phyloP scores from a whole-genome alignment of 2,329 filamentous ascomycete species.

The Fusarium luffae region DNA sequence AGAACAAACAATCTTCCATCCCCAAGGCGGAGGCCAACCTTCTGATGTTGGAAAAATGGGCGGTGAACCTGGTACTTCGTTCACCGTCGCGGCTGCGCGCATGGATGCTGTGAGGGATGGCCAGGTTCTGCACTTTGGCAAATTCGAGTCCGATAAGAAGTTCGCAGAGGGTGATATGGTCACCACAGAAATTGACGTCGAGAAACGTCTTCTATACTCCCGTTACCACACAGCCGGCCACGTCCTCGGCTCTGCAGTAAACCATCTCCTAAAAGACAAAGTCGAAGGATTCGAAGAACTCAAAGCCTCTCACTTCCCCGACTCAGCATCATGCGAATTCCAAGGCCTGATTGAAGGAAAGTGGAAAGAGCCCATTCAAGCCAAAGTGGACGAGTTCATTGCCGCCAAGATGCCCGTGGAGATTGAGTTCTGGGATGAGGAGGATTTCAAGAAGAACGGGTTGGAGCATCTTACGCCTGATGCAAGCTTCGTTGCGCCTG shows the following conservation, averaged over 20 bases:
- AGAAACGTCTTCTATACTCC: conserved; percentile 71
- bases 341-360: conserved; percentile 72
- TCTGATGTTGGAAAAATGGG: conserved; percentile 72
- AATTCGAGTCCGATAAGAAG: conserved; percentile 53
- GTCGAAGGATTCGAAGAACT: conserved; percentile 69
- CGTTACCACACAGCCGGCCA: conserved; percentile 80
- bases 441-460: conserved; percentile 66
- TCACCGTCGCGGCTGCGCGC: conserved; percentile 68
- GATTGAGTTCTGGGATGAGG: conserved; percentile 73
- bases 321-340: conserved; percentile 75
- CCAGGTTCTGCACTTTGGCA: conserved; percentile 74
- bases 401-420: conserved; percentile 66
- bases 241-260: conserved; percentile 75
- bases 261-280: conserved; percentile 63
- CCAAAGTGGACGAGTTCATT: conserved; percentile 68
- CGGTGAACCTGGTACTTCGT: conserved; percentile 44
- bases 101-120: conserved; percentile 61
- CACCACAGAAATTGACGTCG: conserved; percentile 67
- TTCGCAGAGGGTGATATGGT: conserved; percentile 59
- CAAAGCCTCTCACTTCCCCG: conserved; percentile 79
- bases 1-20: conserved; percentile 77
- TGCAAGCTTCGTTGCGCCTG: conserved; percentile 44
- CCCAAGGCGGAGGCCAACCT: conserved; percentile 79
- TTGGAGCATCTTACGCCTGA: conserved; percentile 68
- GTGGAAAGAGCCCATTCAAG: conserved; percentile 71